A percentile compares a stretch with the other conserved stretches of the same genome.
phyloP scores from a whole-genome alignment of 495 filamentous ascomycete species.

The Hyaloscypha finlandica region DNA sequence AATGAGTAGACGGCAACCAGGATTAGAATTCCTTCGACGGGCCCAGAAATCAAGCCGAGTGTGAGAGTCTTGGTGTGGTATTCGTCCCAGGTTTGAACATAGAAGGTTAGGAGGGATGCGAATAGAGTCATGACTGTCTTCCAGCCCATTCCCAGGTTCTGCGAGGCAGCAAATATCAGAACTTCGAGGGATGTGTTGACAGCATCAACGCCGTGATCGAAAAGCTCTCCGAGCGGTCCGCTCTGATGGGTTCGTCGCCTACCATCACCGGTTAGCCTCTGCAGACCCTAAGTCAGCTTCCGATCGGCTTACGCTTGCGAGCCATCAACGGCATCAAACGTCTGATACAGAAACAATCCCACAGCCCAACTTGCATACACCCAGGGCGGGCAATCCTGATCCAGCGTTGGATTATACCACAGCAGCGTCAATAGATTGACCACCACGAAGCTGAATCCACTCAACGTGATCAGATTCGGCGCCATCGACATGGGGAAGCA shows the following conservation, averaged over 20 bases:
- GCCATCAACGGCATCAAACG: conserved; percentile 96
- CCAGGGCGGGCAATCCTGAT: conserved; percentile 91
- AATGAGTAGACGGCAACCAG: conserved; percentile 80
- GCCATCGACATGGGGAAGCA: conserved; percentile 97
- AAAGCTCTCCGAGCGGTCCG: conserved; percentile 92
- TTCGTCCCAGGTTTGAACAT: conserved; percentile 98
- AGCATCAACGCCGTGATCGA: conserved; percentile 97
- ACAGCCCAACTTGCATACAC: conserved; percentile 90
- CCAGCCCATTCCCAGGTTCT: conserved; percentile 94
- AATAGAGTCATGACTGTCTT: conserved; percentile 82
- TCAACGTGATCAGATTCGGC: conserved; percentile 80
- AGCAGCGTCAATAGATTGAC: conserved; percentile 90
- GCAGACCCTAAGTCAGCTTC: neutral
- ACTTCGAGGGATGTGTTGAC: conserved; percentile 94
- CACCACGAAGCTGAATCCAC: conserved; percentile 89
- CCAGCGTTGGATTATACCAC: conserved; percentile 94
- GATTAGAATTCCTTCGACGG: conserved; percentile 91
- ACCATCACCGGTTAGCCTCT: conserved; percentile 26
- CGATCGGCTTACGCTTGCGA: conserved; percentile 74
- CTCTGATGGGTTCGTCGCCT: conserved; percentile 88
- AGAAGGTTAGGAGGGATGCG: conserved; percentile 87
- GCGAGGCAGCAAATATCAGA: conserved; percentile 83
- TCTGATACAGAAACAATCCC: conserved; percentile 95
- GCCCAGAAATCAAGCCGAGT: conserved; percentile 88
- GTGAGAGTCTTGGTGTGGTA: conserved; percentile 97